Evolutionary conservation across 2,329 filamentous ascomycete species (phyloP).

Genomic region (Calonectria honghensis): DNA sequence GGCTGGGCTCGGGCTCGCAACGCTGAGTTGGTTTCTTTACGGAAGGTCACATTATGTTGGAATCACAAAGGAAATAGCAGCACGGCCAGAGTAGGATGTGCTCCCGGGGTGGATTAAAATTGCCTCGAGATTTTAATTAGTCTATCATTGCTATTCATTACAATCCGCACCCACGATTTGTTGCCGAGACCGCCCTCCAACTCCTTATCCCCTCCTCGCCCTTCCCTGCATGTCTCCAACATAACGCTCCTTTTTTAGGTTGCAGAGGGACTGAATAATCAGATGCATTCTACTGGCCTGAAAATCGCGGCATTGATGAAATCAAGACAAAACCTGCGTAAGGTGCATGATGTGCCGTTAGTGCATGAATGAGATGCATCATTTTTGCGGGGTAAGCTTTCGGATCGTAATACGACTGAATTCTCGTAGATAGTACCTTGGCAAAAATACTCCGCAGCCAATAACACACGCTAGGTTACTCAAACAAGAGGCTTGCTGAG

Average conservation of each 20-base stretch:
- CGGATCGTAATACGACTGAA: background rate
- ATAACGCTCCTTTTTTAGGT: background rate
- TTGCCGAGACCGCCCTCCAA: background rate
- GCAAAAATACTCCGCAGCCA: background rate
- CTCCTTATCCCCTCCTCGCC: background rate
- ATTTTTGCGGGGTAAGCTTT: background rate
- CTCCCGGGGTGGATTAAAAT: background rate
- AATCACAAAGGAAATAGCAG: background rate
- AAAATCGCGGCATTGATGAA: background rate
- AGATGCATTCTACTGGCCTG: background rate
- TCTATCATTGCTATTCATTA: background rate
- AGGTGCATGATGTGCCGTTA: background rate
- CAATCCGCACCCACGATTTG: background rate
- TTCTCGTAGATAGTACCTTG: background rate
- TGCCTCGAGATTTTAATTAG: background rate
- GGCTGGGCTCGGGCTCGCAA: background rate
- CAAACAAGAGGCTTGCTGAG: background rate
- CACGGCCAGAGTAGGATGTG: background rate
- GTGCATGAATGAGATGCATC: background rate
- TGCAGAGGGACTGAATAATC: background rate
- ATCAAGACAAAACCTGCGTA: background rate
- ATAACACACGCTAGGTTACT: background rate
- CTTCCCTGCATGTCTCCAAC: background rate
- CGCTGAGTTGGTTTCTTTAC: constrained; percentile 28
- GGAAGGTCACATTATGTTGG: constrained; percentile 14